Percentiles rank a stretch among this genome's conserved stretches.
phyloP scores from a whole-genome alignment of 352 stramenopile species.

The Pythium dissimile region DNA sequence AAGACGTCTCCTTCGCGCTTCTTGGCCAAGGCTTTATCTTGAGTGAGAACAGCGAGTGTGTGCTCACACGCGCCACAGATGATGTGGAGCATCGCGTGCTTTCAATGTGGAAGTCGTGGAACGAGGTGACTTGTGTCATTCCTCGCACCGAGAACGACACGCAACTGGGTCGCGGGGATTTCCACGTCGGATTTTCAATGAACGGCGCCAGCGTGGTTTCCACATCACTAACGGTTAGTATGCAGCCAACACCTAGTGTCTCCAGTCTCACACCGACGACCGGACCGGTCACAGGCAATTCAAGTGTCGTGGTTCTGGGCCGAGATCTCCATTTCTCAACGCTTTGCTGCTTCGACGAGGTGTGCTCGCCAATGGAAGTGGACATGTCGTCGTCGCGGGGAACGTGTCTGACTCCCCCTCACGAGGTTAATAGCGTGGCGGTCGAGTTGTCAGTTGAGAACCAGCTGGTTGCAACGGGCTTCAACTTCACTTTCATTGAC shows the following conservation, averaged over 20 bases:
- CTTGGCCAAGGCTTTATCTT: constrained; percentile 8
- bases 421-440: not conserved
- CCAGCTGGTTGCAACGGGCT: not conserved
- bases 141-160: not conserved
- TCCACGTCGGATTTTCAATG: not conserved
- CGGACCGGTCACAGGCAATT: constrained; percentile 24
- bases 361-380: constrained; percentile 24
- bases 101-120: constrained; percentile 16
- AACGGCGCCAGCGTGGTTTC: constrained; percentile 1
- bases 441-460: not conserved
- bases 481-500: constrained; percentile 9
- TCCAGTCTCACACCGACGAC: constrained; percentile 14
- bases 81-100: not conserved
- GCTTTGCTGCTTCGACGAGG: constrained; percentile 44
- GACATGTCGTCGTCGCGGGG: not conserved
- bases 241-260: constrained; percentile 17
- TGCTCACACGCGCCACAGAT: not conserved
- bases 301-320: constrained; percentile 26
- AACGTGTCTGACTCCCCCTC: constrained; percentile 1
- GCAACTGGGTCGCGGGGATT: not conserved
- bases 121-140: constrained; percentile 16
- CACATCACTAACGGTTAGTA: not conserved
- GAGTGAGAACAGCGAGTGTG: not conserved
- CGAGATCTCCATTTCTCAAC: constrained; percentile 24
- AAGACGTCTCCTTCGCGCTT: not conserved